Evolutionary conservation across 2,329 filamentous ascomycete genomes (phyloP), one percentile per base, ranked within the genome.

Genomic region (Pestalotiopsis sp.): DNA sequence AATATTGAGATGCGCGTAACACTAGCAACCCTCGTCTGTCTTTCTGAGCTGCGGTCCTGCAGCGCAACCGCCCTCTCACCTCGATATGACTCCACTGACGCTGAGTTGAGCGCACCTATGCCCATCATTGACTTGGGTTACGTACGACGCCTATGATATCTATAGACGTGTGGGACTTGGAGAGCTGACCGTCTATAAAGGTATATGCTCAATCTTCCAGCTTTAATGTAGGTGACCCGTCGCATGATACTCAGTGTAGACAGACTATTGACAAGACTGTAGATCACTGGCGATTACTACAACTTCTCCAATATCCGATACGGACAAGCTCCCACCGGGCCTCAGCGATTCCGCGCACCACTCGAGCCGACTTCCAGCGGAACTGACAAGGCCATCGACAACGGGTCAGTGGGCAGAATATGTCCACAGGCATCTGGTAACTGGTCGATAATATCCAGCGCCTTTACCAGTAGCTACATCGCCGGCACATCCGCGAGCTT

Each of bases 221-320:
- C 13, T 14, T 52, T 11, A n/a, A 52, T 52, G 44, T 52, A 52
- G 11, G 20, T 52, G 7, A 17, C 13, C 44, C 30, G 30, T 52
- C 14, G 44, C 20, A 17, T 52, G 14, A 52, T 17, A 17, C 13
- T 1, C 44, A 17, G 13, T 10, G 44, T 52, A 52, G 20, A 22
- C 7, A 22, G 55, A 9, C 30, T 24, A 17, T 13, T 58, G 20
- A 52, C 44, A 52, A 17, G 14, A 17, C 55, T 35, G 2, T 4
- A 58, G 55, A 13, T 13, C 55, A 58, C 55, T 2, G 55, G 55
- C 4, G 17, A 58, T 13, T 58, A 58, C 55, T 58, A 58, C 13
- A 58, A 58, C 55, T 58, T 58, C 55, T 20, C 55, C 55, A 58
- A 58, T 22, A 58, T 58, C 22, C 55, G 55, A 24, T 58, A 58